A percentile compares a stretch with the other conserved stretches of the same genome.
These are phyloP conservation scores for Puccinia horiana DNA, from an alignment of 1,284 basidiomycete genomes.

Conservation along the genomic window DNA sequence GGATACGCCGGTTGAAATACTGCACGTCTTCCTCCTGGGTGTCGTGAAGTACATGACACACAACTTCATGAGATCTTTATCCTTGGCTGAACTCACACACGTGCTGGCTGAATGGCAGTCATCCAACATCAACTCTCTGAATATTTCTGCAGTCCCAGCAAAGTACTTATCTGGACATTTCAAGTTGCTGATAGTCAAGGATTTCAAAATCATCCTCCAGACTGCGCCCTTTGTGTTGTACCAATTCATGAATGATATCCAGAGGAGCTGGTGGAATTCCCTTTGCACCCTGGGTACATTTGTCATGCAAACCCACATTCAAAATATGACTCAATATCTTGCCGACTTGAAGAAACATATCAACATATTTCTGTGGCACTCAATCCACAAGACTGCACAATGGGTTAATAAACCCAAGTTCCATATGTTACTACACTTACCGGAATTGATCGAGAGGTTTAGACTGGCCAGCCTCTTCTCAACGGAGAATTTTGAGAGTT, in stretches of 20 bases:
- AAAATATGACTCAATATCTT: slow-evolving; percentile 56
- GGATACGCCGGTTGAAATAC: not conserved
- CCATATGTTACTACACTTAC: slow-evolving; percentile 54
- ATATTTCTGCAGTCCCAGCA: not conserved
- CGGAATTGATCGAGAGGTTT: slow-evolving; percentile 47
- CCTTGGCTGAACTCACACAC: not conserved
- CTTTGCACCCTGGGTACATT: slow-evolving; percentile 58
- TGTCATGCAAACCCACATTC: slow-evolving; percentile 60
- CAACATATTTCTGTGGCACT: slow-evolving; percentile 56
- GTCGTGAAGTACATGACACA: slow-evolving; percentile 41
- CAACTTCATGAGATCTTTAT: not conserved
- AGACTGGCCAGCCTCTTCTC: too few species aligned
- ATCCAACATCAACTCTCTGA: not conserved
- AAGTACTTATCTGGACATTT: not conserved
- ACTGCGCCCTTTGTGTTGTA: too few species aligned
- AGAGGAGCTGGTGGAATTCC: slow-evolving; percentile 57
- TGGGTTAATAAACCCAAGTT: slow-evolving; percentile 62
- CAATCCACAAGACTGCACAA: slow-evolving; percentile 54
- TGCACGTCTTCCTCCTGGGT: not conserved
- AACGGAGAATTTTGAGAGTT: too few species aligned
- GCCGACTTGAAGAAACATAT: slow-evolving; percentile 54
- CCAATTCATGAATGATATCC: slow-evolving; percentile 53
- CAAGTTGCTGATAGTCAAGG: slow-evolving; percentile 58
- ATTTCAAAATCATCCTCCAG: too few species aligned
- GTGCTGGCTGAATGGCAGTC: not conserved